Base-by-base conservation (phyloP, 1,284 basidiomycete genomes). In the Cystobasidium sp. region DNA sequence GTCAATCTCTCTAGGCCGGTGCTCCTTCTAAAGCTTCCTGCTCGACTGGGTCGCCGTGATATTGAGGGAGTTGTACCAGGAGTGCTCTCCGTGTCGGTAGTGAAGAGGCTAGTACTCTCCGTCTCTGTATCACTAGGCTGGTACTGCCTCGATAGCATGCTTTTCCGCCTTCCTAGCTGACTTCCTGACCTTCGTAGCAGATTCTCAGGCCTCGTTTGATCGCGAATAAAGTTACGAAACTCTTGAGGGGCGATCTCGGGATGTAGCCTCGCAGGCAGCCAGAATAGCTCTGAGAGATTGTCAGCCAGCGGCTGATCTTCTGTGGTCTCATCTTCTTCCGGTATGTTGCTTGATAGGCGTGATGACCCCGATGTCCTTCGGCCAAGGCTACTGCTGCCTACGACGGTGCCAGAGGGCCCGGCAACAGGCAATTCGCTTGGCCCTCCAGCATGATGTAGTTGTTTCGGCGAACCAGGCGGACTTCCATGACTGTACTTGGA, bases 161-260 rank as follows among this genome's bases (percentile, higher is more conserved):
- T 78, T 77, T 69, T 79, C 79, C 56, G 80, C 78, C 52, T 77
- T 76, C 51, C 78, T 70, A 75, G 59, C 66, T 46, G 63, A 39
- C 74, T 62, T 64, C 65, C 68, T n/a, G 79, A 76, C 10, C 79
- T 66, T 1, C 80, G 53, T 47, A 79, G 78, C 20, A 81, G 76
- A 7, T 79, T 82, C 31, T 83, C 83, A 1, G 82, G 81, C 24
- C 78, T 79, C 2, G 95, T 89, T 84, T 98, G 96, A 79, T 97
- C 92, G 82, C 95, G 92, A 78, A 99, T 88, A 81, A 98, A 97
- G 39, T 90, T 90, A 75, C 93, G 89, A 83, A 99, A 99, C 83
- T 98, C 94, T 66, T 90, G 89, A 10, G 97, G 97, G 0, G 95
- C 96, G 81, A 99, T 92, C 84, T 99, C 96, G 22, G 96, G 97